A percentile compares a stretch with the other conserved stretches of the same genome.
Conservation (phyloP, 2,329 filamentous ascomycete species). For the Sordariomycetes sp. region DNA sequence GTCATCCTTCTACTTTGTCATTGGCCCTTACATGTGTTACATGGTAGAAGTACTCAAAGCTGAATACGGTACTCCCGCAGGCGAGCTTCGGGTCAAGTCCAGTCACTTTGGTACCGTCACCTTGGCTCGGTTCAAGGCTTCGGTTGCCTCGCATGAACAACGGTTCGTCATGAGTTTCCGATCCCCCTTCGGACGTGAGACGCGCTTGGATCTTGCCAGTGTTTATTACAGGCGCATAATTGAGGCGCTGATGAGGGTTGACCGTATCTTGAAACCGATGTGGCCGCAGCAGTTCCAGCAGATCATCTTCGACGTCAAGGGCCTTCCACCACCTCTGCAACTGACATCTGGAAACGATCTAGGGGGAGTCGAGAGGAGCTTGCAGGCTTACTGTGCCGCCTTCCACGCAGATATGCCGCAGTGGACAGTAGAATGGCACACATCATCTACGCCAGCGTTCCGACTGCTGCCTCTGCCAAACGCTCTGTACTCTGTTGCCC, state of each 20-base stretch:
- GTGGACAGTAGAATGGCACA: constrained; percentile 39
- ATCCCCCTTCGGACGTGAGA: constrained; percentile 31
- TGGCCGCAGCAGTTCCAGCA: constrained; percentile 49
- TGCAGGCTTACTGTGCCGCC: constrained; percentile 45
- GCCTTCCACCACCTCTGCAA: constrained; percentile 41
- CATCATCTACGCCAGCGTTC: constrained; percentile 39
- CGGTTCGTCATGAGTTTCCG: constrained; percentile 46
- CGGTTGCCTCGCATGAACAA: constrained; percentile 42
- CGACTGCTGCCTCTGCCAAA: constrained; percentile 35
- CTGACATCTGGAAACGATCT: constrained; percentile 45
- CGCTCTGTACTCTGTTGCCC: constrained; percentile 34
- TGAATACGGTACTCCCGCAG: constrained; percentile 27
- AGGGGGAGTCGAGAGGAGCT: constrained; percentile 43
- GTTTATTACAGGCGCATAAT: constrained; percentile 45
- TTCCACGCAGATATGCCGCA: constrained; percentile 39
- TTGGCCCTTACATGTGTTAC: constrained; percentile 44
- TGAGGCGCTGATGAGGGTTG: constrained; percentile 41
- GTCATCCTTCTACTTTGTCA: constrained; percentile 44
- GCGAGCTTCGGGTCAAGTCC: constrained; percentile 40
- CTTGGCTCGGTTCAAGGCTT: constrained; percentile 40
- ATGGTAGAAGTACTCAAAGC: constrained; percentile 39
- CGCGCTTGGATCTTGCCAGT: constrained; percentile 42
- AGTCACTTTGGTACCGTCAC: constrained; percentile 42
- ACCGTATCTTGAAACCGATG: constrained; percentile 46
- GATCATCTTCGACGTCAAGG: constrained; percentile 41